A percentile compares a stretch with the other conserved stretches of the same genome.
Conservation (phyloP, 75 land plant genomes). For the Pinus albicaulis region DNA sequence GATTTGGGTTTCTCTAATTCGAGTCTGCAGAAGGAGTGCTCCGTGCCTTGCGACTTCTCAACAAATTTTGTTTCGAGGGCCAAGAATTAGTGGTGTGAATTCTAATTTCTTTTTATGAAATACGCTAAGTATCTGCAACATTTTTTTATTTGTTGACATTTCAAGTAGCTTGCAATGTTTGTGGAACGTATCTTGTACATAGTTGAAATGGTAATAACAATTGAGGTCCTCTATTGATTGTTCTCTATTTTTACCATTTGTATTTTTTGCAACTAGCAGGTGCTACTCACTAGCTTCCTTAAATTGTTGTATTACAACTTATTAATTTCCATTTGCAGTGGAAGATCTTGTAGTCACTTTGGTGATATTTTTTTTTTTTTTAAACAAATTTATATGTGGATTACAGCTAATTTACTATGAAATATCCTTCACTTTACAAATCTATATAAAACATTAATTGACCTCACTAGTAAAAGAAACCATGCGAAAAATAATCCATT, state of each 20-base stretch:
- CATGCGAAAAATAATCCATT: too few relatives aligned
- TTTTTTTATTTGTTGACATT: neutral
- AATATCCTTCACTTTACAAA: too few relatives aligned
- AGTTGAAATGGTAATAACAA: neutral
- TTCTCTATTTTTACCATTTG: neutral
- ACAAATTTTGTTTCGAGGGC: constrained; percentile 79
- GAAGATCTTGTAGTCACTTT: too few relatives aligned
- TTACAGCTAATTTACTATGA: too few relatives aligned
- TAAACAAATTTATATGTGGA: too few relatives aligned
- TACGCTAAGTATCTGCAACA: neutral
- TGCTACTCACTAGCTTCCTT: too few relatives aligned
- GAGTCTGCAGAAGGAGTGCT: constrained; percentile 87
- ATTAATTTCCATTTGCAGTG: too few relatives aligned
- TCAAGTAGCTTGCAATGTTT: neutral
- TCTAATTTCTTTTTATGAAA: neutral
- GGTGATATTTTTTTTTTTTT: too few relatives aligned
- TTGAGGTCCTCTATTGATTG: neutral
- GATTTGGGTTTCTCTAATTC: constrained; percentile 89
- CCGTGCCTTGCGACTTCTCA: constrained; percentile 76
- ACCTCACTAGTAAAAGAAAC: too few relatives aligned
- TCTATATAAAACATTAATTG: too few relatives aligned
- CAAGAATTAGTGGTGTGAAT: constrained; percentile 88
- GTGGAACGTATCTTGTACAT: neutral
- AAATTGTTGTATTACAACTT: too few relatives aligned
- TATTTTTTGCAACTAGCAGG: too few relatives aligned